phyloP scores from a whole-genome alignment of 1,284 basidiomycete species.

The Trametes versicolor region DNA sequence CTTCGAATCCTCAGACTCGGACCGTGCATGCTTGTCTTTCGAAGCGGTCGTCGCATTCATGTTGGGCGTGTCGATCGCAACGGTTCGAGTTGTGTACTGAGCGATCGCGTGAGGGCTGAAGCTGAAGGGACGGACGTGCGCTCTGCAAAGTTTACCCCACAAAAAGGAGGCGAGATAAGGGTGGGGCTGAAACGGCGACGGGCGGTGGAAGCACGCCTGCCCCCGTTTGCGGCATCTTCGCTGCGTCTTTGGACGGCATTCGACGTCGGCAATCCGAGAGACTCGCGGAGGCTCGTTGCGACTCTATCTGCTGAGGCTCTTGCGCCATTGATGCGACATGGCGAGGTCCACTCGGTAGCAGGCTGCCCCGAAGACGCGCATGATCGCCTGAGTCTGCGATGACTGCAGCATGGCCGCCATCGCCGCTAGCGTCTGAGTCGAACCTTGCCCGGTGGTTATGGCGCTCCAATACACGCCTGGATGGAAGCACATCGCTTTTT shows the following conservation, averaged over 20 bases:
- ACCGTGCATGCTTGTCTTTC: neutral
- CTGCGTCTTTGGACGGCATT: neutral
- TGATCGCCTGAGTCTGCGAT: neutral
- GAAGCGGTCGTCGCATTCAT: neutral
- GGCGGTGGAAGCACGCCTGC: neutral
- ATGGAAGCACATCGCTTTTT: no score
- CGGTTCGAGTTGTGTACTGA: neutral
- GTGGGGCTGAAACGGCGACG: constrained; percentile 9
- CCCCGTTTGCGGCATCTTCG: constrained; percentile 14
- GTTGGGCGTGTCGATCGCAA: neutral
- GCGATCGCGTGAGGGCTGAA: neutral
- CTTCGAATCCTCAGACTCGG: neutral
- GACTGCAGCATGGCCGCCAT: neutral
- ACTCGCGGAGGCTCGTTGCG: constrained; percentile 7
- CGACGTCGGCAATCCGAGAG: no score
- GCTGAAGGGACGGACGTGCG: neutral
- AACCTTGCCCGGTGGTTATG: no score
- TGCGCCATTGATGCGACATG: constrained; percentile 19
- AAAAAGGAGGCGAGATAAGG: constrained; percentile 11
- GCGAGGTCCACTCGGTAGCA: constrained; percentile 2
- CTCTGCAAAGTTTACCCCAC: neutral
- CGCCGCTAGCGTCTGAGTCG: neutral
- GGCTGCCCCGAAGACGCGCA: neutral
- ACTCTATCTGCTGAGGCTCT: constrained; percentile 14
- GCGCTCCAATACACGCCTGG: no score